Conservation (phyloP, 1,284 basidiomycete species). For the Xerocomus minutiporus region DNA sequence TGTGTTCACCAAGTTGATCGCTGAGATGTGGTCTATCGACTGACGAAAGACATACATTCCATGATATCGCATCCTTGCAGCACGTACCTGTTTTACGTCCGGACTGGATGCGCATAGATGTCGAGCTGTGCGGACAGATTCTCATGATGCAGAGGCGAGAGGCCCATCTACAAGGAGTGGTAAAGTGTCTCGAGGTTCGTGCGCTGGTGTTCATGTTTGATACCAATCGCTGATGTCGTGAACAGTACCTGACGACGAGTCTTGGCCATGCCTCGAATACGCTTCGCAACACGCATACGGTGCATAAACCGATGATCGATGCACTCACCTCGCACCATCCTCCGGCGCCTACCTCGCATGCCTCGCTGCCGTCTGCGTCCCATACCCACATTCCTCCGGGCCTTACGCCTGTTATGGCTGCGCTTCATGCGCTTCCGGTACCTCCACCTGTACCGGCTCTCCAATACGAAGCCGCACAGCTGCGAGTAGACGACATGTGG, state of each 20-base stretch:
- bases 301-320: slow-evolving; percentile 44
- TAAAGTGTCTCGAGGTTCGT: slow-evolving; percentile 36
- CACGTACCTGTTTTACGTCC: slow-evolving; percentile 45
- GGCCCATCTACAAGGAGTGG: slow-evolving; percentile 46
- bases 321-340: slow-evolving; percentile 39
- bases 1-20: not conserved
- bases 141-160: slow-evolving; percentile 64
- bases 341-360: not conserved
- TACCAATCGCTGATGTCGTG: not conserved
- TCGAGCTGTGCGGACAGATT: slow-evolving; percentile 69
- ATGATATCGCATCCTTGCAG: slow-evolving; percentile 47
- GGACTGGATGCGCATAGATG: slow-evolving; percentile 70
- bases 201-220: slow-evolving; percentile 4
- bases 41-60: slow-evolving; percentile 57
- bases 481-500: slow-evolving; percentile 62
- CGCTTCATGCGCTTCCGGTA: slow-evolving; percentile 24
- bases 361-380: not conserved
- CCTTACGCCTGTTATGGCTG: slow-evolving; percentile 20
- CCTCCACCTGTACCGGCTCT: slow-evolving; percentile 56
- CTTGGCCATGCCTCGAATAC: slow-evolving; percentile 51
- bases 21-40: slow-evolving; percentile 8
- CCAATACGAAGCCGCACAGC: slow-evolving; percentile 66
- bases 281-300: slow-evolving; percentile 54
- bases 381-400: slow-evolving; percentile 4
- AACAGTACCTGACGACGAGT: slow-evolving; percentile 47